Evolutionary conservation across 106 monocot species (phyloP).

Genomic region (Dactylorhiza incarnata): DNA sequence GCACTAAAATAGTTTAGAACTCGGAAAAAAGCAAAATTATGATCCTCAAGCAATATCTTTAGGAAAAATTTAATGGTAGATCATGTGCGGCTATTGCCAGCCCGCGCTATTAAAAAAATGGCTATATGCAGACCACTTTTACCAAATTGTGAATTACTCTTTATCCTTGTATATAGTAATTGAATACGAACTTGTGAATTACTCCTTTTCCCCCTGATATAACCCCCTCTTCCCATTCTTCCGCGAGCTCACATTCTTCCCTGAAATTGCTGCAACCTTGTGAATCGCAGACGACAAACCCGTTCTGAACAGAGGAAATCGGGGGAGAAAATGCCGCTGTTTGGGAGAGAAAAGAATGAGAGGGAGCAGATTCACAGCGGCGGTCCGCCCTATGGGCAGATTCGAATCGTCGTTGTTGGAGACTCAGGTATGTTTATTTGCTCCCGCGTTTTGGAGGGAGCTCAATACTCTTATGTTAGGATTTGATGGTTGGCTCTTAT

Average conservation of each 20-base stretch:
- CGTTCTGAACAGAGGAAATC: not conserved
- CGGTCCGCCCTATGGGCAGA: not conserved
- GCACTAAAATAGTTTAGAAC: too few species aligned
- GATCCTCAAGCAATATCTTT: too few species aligned
- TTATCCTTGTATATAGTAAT: not conserved
- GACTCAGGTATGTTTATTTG: not conserved
- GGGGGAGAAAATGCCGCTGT: not conserved
- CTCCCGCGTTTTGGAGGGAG: too few species aligned
- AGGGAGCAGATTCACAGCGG: conserved; percentile 2
- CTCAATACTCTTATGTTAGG: not conserved
- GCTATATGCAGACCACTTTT: too few species aligned
- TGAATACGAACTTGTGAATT: not conserved
- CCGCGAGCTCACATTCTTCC: not conserved
- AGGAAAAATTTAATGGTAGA: too few species aligned
- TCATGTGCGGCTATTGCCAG: too few species aligned
- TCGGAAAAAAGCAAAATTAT: too few species aligned
- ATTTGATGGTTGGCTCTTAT: not conserved
- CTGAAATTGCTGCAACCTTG: not conserved
- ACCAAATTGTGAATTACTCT: too few species aligned
- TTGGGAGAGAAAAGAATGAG: not conserved
- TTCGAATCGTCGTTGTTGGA: not conserved
- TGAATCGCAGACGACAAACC: not conserved
- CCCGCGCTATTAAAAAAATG: too few species aligned
- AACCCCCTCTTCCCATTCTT: not conserved
- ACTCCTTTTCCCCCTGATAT: not conserved